Conservation (phyloP, 2,329 filamentous ascomycete species). For the Pseudogymnoascus sp. region DNA sequence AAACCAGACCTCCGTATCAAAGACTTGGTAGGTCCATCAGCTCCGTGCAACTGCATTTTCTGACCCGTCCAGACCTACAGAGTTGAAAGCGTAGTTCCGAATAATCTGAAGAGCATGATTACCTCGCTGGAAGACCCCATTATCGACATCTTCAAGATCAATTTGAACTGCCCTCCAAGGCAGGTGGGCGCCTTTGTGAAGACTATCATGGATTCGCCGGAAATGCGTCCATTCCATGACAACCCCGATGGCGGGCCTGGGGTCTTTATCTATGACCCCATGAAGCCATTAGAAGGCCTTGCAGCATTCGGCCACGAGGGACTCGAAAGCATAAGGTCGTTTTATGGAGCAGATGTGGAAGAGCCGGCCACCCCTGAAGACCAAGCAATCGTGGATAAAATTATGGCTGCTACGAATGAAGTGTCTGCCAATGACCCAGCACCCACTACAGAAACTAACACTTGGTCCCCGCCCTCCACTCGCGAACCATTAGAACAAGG, state of each 20-base stretch:
- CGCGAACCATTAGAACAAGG: conserved; percentile 46
- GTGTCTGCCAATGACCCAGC: conserved; percentile 22
- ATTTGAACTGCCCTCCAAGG: conserved; percentile 43
- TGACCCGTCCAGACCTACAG: conserved; percentile 48
- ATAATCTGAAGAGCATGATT: conserved; percentile 66
- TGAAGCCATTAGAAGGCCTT: conserved; percentile 67
- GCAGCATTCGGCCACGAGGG: conserved; percentile 69
- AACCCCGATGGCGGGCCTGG: conserved; percentile 74
- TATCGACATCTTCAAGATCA: conserved; percentile 67
- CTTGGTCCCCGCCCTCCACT: conserved; percentile 21
- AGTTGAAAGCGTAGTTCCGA: conserved; percentile 54
- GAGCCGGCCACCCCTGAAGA: not conserved
- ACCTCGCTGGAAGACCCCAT: conserved; percentile 56
- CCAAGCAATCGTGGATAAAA: not conserved
- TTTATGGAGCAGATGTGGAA: not conserved
- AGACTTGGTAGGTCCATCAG: conserved; percentile 43
- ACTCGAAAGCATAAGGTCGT: conserved; percentile 39
- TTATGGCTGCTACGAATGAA: not conserved
- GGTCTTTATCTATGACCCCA: conserved; percentile 65
- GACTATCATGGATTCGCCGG: conserved; percentile 61
- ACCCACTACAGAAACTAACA: conserved; percentile 22
- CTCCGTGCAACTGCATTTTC: not conserved
- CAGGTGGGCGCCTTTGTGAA: conserved; percentile 54
- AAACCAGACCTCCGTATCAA: conserved; percentile 83
- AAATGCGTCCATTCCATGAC: conserved; percentile 48